phyloP scores from a whole-genome alignment of 2,329 filamentous ascomycete genomes.

The Alternaria brassicicola region DNA sequence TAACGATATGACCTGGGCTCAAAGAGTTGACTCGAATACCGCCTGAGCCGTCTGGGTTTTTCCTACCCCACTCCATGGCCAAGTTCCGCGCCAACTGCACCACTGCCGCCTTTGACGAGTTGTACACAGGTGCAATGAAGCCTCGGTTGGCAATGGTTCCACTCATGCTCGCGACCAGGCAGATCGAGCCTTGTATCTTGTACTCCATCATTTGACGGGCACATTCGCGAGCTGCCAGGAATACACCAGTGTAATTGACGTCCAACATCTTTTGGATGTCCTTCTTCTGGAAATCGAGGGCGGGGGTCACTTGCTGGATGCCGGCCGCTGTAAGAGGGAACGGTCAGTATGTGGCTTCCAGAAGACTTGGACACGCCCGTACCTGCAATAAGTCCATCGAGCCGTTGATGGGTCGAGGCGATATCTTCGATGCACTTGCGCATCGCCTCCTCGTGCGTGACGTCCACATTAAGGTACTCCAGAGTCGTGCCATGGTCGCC shows the following conservation, averaged over 20 bases:
- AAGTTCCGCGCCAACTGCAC: conserved; percentile 72
- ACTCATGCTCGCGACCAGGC: conserved; percentile 67
- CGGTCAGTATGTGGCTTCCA: neutral
- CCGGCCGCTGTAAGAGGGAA: conserved; percentile 59
- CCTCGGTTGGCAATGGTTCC: conserved; percentile 67
- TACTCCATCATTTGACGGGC: conserved; percentile 67
- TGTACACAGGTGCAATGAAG: conserved; percentile 70
- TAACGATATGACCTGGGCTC: conserved; percentile 78
- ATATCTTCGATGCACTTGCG: conserved; percentile 71
- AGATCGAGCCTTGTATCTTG: conserved; percentile 63
- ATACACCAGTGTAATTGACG: conserved; percentile 64
- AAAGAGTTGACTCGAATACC: conserved; percentile 80
- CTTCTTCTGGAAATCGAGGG: conserved; percentile 72
- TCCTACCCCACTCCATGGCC: conserved; percentile 68
- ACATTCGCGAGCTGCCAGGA: conserved; percentile 65
- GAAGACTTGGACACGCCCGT: neutral
- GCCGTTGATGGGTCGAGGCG: conserved; percentile 68
- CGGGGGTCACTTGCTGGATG: conserved; percentile 79
- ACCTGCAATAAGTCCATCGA: conserved; percentile 76
- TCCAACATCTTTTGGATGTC: conserved; percentile 65
- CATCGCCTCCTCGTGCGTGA: conserved; percentile 70
- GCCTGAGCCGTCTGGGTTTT: conserved; percentile 57
- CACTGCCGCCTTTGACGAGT: conserved; percentile 75
- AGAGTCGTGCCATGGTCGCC: conserved; percentile 67
- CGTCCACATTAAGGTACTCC: conserved; percentile 78